A percentile compares a stretch with the other conserved stretches of the same genome.
phyloP scores from a whole-genome alignment of 1,284 basidiomycete species.

The Tilletia caries region DNA sequence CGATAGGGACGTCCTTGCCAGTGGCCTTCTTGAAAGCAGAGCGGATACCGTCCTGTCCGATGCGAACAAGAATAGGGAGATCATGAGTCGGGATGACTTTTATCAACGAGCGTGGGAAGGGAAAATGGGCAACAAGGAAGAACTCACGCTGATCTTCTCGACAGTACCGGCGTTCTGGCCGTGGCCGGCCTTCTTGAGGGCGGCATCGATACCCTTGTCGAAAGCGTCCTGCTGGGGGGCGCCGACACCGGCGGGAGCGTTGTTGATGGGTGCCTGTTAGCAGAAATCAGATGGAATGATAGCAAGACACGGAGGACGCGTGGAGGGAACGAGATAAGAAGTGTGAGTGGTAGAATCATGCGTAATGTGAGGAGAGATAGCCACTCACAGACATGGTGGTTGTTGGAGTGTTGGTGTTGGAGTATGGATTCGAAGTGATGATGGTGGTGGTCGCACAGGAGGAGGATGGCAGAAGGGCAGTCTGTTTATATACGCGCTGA shows the following conservation, averaged over 20 bases:
- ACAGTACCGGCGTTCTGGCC: slow-evolving; percentile 21
- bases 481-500: no score
- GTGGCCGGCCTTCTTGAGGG: slow-evolving; percentile 23
- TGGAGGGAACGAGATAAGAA: no score
- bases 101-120: not conserved
- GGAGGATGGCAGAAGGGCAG: slow-evolving; percentile 18
- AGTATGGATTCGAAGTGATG: slow-evolving; percentile 21
- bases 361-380: not conserved
- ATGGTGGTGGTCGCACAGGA: slow-evolving; percentile 14
- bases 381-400: slow-evolving; percentile 6
- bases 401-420: slow-evolving; percentile 18
- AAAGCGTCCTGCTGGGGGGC: slow-evolving; percentile 37
- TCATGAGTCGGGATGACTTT: not conserved
- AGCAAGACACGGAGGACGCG: not conserved
- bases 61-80: not conserved
- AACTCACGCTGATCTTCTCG: slow-evolving; percentile 31
- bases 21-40: slow-evolving; percentile 40
- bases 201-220: slow-evolving; percentile 35
- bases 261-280: not conserved
- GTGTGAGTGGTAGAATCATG: not conserved
- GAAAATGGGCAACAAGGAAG: not conserved
- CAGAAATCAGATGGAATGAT: not conserved
- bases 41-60: slow-evolving; percentile 34
- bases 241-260: slow-evolving; percentile 9
- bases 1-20: slow-evolving; percentile 42